phyloP scores from a whole-genome alignment of 148 eudicot genomes.

The Tetragonia tetragonoides region DNA sequence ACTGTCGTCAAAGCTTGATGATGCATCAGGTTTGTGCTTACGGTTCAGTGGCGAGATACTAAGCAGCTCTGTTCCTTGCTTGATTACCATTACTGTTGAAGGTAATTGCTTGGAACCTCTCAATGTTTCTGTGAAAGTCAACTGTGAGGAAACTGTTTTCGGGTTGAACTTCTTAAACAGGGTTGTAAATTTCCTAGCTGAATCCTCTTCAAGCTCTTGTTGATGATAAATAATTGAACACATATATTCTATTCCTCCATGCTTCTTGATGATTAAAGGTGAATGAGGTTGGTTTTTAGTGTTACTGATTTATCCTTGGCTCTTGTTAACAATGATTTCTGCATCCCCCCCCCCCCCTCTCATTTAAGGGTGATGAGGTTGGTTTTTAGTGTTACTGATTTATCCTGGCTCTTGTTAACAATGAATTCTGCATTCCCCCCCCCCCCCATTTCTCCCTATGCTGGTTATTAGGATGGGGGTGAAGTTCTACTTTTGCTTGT shows the following conservation, averaged over 20 bases:
- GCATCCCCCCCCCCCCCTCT: background rate
- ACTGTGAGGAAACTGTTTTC: constrained; percentile 98
- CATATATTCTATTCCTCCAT: background rate
- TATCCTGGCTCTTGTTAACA: background rate
- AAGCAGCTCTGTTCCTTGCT: constrained; percentile 78
- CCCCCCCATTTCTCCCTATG: background rate
- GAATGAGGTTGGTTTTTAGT: constrained; percentile 1
- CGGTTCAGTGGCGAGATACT: constrained; percentile 83
- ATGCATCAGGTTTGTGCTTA: constrained; percentile 75
- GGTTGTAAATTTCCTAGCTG: constrained; percentile 73
- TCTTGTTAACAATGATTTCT: background rate
- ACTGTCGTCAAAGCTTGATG: constrained; percentile 59
- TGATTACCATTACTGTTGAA: constrained; percentile 67
- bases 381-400: constrained; percentile 1
- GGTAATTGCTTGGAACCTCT: constrained; percentile 86
- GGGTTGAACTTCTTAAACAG: constrained; percentile 86
- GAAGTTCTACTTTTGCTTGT: background rate
- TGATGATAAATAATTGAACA: background rate
- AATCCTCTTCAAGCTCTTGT: constrained; percentile 31
- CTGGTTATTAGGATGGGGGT: background rate
- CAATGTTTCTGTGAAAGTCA: constrained; percentile 70
- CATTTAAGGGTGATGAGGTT: background rate
- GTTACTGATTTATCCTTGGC: background rate
- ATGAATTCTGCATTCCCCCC: background rate
- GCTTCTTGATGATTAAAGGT: background rate